Base-by-base conservation (phyloP, 2,329 filamentous ascomycete genomes). In the Thermothelomyces thermophilus region DNA sequence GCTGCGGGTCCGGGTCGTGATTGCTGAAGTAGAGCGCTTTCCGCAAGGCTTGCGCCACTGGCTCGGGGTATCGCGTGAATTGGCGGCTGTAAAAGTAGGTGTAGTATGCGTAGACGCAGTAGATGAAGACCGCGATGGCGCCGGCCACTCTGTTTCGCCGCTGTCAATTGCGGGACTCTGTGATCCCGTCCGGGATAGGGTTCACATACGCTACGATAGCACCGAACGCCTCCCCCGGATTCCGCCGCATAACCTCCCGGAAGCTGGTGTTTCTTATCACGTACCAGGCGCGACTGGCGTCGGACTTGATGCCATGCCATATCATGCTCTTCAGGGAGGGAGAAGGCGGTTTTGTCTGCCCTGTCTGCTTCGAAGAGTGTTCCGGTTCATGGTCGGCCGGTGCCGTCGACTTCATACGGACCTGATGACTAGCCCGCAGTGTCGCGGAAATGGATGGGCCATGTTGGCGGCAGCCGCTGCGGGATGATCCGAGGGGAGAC, bases 11-110 rank as follows among this genome's bases (percentile, higher is more conserved):
- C 4, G 86, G 77, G 34, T 80, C 75, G 56, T 85, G 79, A 62
- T 93, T 90, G 57, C 84, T 87, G 68, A 88, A 95, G 70, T 91
- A 96, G 22, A 97, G 72, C 0, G 90, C 93, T 58, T 83, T 80
- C 28, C 93, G 87, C 41, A 98, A 75, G 53, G 87, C 82, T 60
- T 86, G 83, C 9, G 86, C 86, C 30, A 91, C 82, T 1, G 82
- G 75, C 36, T 86, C 79, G 2, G 87, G 87, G 63, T 75, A 81
- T 51, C 68, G 71, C 44, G 75, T 79, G 59, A 80, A 78, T 51
- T 79, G 72, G 24, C 68, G 62, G 46, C 74, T 71, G 60, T 80
- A 74, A 63, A 80, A 81, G 56, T 77, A 77, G 56, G 68, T 68
- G 54, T 77, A 74, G 66, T 79, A 80, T 42, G 73, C 63, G 52